These are phyloP conservation scores for Salix suchowensis DNA, from an alignment of 345 rosid genomes.

Conservation along the genomic window DNA sequence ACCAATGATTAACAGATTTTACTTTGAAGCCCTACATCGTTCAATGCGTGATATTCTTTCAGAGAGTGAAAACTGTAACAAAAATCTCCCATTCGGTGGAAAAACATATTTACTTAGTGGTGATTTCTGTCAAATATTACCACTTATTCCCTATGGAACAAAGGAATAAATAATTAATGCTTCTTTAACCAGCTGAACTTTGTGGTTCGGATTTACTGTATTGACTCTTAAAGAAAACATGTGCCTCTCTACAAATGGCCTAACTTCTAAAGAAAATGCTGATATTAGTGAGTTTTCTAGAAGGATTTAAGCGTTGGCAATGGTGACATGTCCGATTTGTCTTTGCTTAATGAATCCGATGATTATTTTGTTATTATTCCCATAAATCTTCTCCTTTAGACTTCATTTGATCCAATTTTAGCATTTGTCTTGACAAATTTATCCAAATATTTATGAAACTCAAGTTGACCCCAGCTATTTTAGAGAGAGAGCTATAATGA, in stretches of 20 bases:
- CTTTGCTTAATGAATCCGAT: neutral
- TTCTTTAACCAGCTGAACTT: neutral
- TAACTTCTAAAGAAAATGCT: too few species aligned
- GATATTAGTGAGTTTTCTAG: neutral
- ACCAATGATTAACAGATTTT: too few species aligned
- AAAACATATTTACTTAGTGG: neutral
- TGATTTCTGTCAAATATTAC: neutral
- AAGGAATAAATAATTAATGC: neutral
- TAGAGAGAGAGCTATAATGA: neutral
- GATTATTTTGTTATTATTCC: neutral
- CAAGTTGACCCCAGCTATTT: too few species aligned
- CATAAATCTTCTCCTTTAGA: neutral
- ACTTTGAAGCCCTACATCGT: too few species aligned
- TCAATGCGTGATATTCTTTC: neutral
- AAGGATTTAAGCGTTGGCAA: neutral
- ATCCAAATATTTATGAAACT: neutral
- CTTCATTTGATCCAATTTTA: neutral
- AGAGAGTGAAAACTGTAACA: fast-evolving
- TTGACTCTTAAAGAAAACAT: neutral
- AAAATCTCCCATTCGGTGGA: neutral
- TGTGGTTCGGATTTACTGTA: neutral
- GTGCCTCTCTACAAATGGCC: neutral
- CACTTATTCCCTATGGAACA: neutral
- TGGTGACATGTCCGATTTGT: neutral
- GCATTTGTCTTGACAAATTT: neutral